phyloP scores from a whole-genome alignment of 2,329 filamentous ascomycete species.

The Fusarium buxicola region DNA sequence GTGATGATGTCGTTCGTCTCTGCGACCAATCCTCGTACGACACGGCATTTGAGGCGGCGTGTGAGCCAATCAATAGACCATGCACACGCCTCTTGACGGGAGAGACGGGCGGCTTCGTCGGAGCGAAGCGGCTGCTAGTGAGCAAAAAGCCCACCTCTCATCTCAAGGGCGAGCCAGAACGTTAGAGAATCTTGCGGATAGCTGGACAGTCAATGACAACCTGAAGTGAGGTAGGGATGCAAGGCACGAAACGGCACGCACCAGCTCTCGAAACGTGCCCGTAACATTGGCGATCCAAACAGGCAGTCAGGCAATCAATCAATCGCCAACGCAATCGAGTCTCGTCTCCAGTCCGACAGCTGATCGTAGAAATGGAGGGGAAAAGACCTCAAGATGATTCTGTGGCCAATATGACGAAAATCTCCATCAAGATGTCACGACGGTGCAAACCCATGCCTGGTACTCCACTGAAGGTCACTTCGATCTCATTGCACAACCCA shows the following conservation, averaged over 20 bases:
- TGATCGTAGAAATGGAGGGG: too few species aligned
- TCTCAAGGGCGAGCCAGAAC: neutral
- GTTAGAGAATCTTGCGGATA: conserved; percentile 7
- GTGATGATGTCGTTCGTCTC: conserved; percentile 26
- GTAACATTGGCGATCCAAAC: conserved; percentile 11
- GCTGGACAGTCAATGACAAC: neutral
- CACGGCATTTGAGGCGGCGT: conserved; percentile 36
- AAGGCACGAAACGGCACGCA: conserved; percentile 34
- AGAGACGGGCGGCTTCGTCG: conserved; percentile 36
- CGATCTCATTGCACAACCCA: conserved; percentile 41
- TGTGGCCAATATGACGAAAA: conserved; percentile 19
- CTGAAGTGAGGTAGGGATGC: conserved; percentile 16
- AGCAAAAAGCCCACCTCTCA: conserved; percentile 1
- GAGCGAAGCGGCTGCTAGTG: conserved; percentile 36
- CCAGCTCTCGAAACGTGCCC: conserved; percentile 38
- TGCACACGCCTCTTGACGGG: conserved; percentile 26
- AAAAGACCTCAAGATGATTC: too few species aligned
- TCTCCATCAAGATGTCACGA: conserved; percentile 12
- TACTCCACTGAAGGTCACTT: conserved; percentile 35
- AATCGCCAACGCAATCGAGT: conserved; percentile 13
- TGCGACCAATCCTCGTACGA: conserved; percentile 39
- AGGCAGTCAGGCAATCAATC: conserved; percentile 21
- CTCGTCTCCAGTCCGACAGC: neutral
- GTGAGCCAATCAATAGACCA: conserved; percentile 39
- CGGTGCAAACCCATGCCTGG: conserved; percentile 8